Conservation (phyloP, 306 rosid species). For the Sindora glabra region DNA sequence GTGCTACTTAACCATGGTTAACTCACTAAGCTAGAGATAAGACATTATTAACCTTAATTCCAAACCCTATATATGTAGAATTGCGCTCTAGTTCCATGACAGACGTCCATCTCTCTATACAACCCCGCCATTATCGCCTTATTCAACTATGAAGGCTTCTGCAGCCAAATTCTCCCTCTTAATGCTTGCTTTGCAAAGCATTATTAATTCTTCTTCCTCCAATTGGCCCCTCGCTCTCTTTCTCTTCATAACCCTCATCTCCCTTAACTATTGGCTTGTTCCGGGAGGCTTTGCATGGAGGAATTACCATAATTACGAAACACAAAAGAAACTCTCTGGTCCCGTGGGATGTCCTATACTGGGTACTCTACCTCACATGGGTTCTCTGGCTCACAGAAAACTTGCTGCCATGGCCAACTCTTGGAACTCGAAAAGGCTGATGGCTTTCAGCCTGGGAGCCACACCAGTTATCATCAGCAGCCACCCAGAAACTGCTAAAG, state of each 20-base stretch:
- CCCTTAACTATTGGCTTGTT: constrained; percentile 42
- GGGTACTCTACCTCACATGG: constrained; percentile 58
- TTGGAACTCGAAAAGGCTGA: constrained; percentile 41
- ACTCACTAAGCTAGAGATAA: not conserved
- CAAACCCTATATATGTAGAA: constrained; percentile 29
- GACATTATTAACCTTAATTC: not conserved
- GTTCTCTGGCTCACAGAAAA: constrained; percentile 55
- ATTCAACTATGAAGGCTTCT: constrained; percentile 32
- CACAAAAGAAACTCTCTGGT: constrained; percentile 22
- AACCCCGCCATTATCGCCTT: not conserved
- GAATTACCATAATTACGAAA: not conserved
- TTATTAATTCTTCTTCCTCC: not conserved
- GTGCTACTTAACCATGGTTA: constrained; percentile 33
- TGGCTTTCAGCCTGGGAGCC: constrained; percentile 66
- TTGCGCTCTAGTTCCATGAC: constrained; percentile 25
- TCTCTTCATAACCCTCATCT: constrained; percentile 22
- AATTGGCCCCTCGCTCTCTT: constrained; percentile 21
- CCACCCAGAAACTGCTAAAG: constrained; percentile 76
- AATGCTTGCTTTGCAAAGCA: constrained; percentile 16
- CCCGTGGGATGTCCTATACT: constrained; percentile 75
- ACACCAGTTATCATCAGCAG: constrained; percentile 65
- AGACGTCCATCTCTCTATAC: constrained; percentile 29
- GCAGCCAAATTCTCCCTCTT: constrained; percentile 7
- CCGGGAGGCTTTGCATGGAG: constrained; percentile 95
- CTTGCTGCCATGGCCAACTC: constrained; percentile 48